Base-by-base conservation (phyloP, 2,329 filamentous ascomycete species). In the Monosporascus sp. region DNA sequence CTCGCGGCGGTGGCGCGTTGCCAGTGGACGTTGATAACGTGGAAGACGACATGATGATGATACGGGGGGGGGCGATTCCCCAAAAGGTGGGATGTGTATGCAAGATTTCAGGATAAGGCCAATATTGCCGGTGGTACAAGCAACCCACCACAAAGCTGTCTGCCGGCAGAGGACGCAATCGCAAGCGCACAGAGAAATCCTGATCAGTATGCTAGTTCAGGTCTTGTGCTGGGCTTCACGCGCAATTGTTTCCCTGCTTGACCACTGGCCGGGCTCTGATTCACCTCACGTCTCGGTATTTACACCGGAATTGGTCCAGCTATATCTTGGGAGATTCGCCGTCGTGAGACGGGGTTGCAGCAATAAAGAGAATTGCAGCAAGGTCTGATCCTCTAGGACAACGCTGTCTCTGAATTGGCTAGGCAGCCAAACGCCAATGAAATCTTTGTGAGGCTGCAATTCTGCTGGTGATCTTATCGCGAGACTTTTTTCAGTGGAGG, bases 1-100 rank as follows among this genome's bases (percentile, higher is more conserved):
- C 72, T 61, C 72, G 73, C 66, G 74, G 73, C 56, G 70, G 64
- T 69, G 72, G 70, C 70, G 73, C 69, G 63, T 65, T 68, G 61
- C 69, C 68, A 61, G 65, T 68, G 64, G 72, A 67, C 60, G 66
- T 67, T 63, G 72, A 67, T 55, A 57, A 51, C 51, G 58, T 50
- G 47, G 65, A 61, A 60, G 72, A 73, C 60, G 69, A 73, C 72
- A 77, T 77, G 66, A 62, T 69, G 61, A 60, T 11, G 43, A 22
- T 17, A 15, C 7, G 1, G 22, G 43, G 22, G 1, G 22, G 43
- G 22, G 5, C 17, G 43, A 22, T 46, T 27, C 38, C 18, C 17
- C 1, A 6, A 39, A 20, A 18, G 38, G 5, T 18, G 37, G 6
- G 37, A 18, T 39, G 18, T n/a, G 15, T 39, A 39, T 18, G 37